Base-by-base conservation (phyloP, 2,329 filamentous ascomycete genomes). In the Penicillium sp. region DNA sequence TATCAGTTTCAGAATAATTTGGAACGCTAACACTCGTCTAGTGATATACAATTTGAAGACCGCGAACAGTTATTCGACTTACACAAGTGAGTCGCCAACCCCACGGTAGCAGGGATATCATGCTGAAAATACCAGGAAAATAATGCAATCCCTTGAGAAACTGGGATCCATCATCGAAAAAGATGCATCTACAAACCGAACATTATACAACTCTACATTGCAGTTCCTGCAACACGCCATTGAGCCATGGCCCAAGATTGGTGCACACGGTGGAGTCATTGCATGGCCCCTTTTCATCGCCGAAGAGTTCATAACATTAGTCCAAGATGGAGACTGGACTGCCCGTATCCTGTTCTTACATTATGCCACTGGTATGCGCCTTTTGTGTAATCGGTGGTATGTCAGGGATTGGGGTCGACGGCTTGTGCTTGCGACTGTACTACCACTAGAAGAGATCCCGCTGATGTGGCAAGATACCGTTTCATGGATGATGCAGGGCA, bases 371-470 rank as follows among this genome's bases (percentile, higher is more conserved):
- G 63, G 62, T 1, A 67, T 72, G 65, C 67, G 68, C 45, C 62
- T 72, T n/a, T 44, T 70, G 29, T 68, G 64, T 1, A 60, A 70
- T 54, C 65, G 67, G 27, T 72, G 69, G 69, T 72, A 69, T 51
- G 68, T 71, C 11, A 61, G 62, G n/a, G 67, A 68, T 20, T 68
- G 64, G 62, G 69, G 69, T 9, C 63, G 68, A 12, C 67, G 67
- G 33, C 55, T 71, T 12, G 64, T 72, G 14, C 56, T 64, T 37
- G 65, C 67, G 2, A 66, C 65, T 20, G n/a, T 72, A n/a, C 57
- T 67, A 15, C 50, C 57, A 23, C 31, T 67, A n/a, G 59, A 63
- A 14, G 63, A 69, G 6, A 61, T 68, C 29, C 69, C 68, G 1
- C 25, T 54, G 3, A 58, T 61, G 8, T 72, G 69, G 69, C 26